phyloP scores from a whole-genome alignment of 805 yeast species.

The Yamadazyma phyllophila region DNA sequence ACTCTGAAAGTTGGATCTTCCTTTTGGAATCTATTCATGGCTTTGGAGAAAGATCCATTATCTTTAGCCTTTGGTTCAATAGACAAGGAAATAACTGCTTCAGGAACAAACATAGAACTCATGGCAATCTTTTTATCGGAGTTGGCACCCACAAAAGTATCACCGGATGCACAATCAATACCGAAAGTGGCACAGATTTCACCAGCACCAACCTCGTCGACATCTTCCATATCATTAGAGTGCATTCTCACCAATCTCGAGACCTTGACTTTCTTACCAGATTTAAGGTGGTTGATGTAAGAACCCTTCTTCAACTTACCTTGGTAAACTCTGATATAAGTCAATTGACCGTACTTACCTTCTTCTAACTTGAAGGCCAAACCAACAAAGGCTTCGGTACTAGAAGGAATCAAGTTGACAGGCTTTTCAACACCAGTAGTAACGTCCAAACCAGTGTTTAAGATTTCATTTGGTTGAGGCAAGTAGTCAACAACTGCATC shows the following conservation, averaged over 20 bases:
- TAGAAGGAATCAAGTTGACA: slow-evolving; percentile 70
- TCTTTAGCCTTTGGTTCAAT: slow-evolving; percentile 87
- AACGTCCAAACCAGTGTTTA: slow-evolving; percentile 85
- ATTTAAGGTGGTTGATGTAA: slow-evolving; percentile 82
- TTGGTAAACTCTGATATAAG: slow-evolving; percentile 95
- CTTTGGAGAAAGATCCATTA: slow-evolving; percentile 86
- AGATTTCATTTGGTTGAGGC: slow-evolving; percentile 92
- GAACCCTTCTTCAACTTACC: slow-evolving; percentile 91
- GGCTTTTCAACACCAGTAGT: slow-evolving; percentile 58
- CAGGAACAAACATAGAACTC: slow-evolving; percentile 99
- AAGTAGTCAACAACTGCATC: slow-evolving; percentile 95
- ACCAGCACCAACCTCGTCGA: slow-evolving; percentile 92
- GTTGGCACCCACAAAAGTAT: slow-evolving; percentile 85
- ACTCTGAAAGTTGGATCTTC: slow-evolving; percentile 99
- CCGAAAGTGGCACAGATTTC: slow-evolving; percentile 99
- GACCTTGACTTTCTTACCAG: slow-evolving; percentile 91
- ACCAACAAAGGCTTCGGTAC: slow-evolving; percentile 82
- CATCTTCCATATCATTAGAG: slow-evolving; percentile 98
- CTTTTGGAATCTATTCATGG: slow-evolving; percentile 94
- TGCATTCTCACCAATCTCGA: slow-evolving; percentile 97
- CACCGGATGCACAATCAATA: slow-evolving; percentile 98
- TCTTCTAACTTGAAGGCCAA: slow-evolving; percentile 99
- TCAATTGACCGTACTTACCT: slow-evolving; percentile 96
- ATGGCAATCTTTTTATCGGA: slow-evolving; percentile 69
- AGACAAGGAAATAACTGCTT: slow-evolving; percentile 93